Evolutionary conservation across 164 flowering plant genomes (phyloP), one percentile per base, ranked within the genome.

Genomic region (Liriodendron chinense): DNA sequence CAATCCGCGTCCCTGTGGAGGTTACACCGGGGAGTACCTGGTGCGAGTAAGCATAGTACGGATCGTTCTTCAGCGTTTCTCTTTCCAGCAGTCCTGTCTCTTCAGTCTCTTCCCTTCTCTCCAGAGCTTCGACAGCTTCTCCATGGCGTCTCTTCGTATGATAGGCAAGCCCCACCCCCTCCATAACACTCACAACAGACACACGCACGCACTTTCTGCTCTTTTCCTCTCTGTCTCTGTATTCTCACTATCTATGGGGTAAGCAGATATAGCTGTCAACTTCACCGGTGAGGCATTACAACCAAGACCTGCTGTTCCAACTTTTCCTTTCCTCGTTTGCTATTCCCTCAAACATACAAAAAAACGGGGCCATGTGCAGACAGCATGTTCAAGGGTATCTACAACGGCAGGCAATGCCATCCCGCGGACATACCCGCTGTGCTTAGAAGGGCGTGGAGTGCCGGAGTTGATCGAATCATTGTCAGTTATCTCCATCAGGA

Each of bases 371-470:
- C 23, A 7, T 34, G 10, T 23, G 20, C 86, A 94, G 99, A 93
- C 89, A 80, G 81, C 63, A 92, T 96, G 99, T 93, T 93, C 82
- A 92, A 89, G 84, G 99, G 99, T 59, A 80, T 95, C n/a, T 95
- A 95, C 84, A 77, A 95, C 61, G 98, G 97, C 62, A 95, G 87
- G 85, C 91, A 92, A 20, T 91, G 80, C 80, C 99, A 95, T 68
- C 82, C 80, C 1, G 79, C 90, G 4, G 99, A 95, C 78, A 83
- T 95, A 26, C 80, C 87, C 3, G 72, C 92, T 9, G 97, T 95
- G 22, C 81, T 95, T 71, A 84, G 75, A 72, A 86, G 99, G 81
- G 99, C 99, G 67, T 95, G 99, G 99, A 84, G 73, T 74, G 86
- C 97, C 28, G 99, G 99, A 28, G 96, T 96, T 24, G 94, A 96